phyloP scores from a whole-genome alignment of 768 basidiomycete genomes.

The Lanmaoa rubissima region DNA sequence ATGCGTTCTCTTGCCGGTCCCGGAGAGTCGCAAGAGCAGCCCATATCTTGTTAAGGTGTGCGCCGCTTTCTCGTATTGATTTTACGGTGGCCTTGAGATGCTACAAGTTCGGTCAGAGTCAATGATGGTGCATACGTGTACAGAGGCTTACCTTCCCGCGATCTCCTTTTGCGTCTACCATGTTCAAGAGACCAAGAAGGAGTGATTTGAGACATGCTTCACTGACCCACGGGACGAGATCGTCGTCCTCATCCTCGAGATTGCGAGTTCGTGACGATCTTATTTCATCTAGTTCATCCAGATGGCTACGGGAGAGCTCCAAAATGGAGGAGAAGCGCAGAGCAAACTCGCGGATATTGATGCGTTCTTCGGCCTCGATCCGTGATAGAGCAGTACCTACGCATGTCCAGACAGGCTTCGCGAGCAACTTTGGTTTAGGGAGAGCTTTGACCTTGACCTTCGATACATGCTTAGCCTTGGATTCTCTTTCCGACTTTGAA shows the following conservation, averaged over 20 bases:
- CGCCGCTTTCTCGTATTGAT: slow-evolving; percentile 51
- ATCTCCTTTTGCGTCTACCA: slow-evolving; percentile 46
- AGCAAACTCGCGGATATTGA: slow-evolving; percentile 73
- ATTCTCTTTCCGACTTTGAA: slow-evolving; percentile 8
- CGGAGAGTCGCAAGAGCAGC: slow-evolving; percentile 49
- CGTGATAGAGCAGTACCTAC: slow-evolving; percentile 44
- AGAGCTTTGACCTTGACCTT: slow-evolving; percentile 27
- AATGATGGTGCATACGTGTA: background rate
- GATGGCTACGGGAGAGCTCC: slow-evolving; percentile 47
- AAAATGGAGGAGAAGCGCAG: slow-evolving; percentile 58
- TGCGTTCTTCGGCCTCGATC: slow-evolving; percentile 54
- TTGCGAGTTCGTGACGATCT: slow-evolving; percentile 33
- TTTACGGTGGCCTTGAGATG: slow-evolving; percentile 40
- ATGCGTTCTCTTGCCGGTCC: slow-evolving; percentile 26
- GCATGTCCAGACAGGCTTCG: slow-evolving; percentile 50
- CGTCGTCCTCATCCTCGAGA: slow-evolving; percentile 38
- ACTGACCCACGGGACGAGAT: slow-evolving; percentile 55
- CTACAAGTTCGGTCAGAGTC: slow-evolving; percentile 7
- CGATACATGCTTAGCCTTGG: slow-evolving; percentile 18
- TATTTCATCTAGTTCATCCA: slow-evolving; percentile 65
- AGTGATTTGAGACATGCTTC: slow-evolving; percentile 64
- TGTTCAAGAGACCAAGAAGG: slow-evolving; percentile 56
- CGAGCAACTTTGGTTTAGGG: slow-evolving; percentile 40
- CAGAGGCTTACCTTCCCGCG: slow-evolving; percentile 30
- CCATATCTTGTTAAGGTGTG: slow-evolving; percentile 66